phyloP scores from a whole-genome alignment of 768 basidiomycete species.

The Kwoniella sp. region DNA sequence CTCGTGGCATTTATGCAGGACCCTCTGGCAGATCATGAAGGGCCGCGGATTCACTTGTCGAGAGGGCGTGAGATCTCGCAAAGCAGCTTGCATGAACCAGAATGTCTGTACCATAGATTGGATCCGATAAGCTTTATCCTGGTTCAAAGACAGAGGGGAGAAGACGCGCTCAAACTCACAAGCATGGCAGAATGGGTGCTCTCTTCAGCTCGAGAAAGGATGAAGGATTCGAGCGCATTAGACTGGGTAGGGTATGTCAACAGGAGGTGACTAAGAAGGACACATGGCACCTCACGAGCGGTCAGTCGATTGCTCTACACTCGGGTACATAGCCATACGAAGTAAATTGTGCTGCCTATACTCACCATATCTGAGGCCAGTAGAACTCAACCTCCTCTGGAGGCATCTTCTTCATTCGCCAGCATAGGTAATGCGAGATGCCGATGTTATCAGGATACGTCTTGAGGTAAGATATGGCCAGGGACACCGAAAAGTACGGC shows the following conservation, averaged over 20 bases:
- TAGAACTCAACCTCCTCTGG: conserved; percentile 60
- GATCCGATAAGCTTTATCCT: not conserved
- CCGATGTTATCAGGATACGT: conserved; percentile 59
- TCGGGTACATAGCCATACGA: not conserved
- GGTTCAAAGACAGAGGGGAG: not conserved
- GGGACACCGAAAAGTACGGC: conserved; percentile 90
- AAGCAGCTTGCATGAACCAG: conserved; percentile 97
- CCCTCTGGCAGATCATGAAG: conserved; percentile 87
- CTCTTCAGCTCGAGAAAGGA: conserved; percentile 81
- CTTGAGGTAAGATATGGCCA: conserved; percentile 78
- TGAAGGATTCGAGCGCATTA: conserved; percentile 89
- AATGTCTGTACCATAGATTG: too few relatives aligned
- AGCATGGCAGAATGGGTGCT: conserved; percentile 95
- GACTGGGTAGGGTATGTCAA: conserved; percentile 90
- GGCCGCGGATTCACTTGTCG: conserved; percentile 68
- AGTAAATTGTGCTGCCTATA: not conserved
- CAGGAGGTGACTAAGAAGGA: conserved; percentile 89
- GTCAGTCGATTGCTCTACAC: too few relatives aligned
- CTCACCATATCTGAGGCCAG: conserved; percentile 60
- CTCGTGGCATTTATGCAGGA: conserved; percentile 87
- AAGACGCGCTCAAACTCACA: conserved; percentile 61
- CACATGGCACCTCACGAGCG: too few relatives aligned
- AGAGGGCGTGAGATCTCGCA: conserved; percentile 72
- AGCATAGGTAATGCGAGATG: conserved; percentile 60
- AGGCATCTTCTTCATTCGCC: conserved; percentile 58